Base-by-base conservation (phyloP, 768 basidiomycete genomes). In the Udeniomyces megalosporus region DNA sequence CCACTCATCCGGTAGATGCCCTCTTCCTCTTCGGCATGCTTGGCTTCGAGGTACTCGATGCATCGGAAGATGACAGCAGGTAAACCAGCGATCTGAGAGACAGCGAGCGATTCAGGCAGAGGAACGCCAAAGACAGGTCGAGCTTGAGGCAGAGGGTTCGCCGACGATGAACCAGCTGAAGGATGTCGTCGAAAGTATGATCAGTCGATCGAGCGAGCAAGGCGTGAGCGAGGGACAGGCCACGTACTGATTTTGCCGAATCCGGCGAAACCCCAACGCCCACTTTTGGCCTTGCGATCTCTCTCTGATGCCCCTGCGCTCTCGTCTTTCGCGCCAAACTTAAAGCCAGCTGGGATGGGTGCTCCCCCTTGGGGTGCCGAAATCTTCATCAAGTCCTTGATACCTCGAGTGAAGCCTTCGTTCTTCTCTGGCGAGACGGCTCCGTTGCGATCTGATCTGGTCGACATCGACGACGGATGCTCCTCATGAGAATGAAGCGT, bases 31-130 rank as follows among this genome's bases (percentile, higher is more conserved):
- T 96, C 88, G 24, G 95, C 93, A 72, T 87, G 81, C 77, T 92
- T 92, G 22, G 82, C 81, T 76, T 97, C 89, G 60, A 99, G 77
- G 75, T 93, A 99, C 70, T 95, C 84, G 67, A 99, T 92, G 42
- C 85, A 86, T 58, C 95, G 82, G 78, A 92, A 99, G 35, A 95
- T 84, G 68, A 96, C 85, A 7, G 93, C 88, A 3, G 95, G 95
- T 24, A 99, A 78, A 0, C 69, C 70, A 57, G 85, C 91, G 60
- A 96, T 88, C 70, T 88, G 81, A 20, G 88, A 85, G 28, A 97
- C 82, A 1, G 88, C 84, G 34, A 99, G 79, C 1, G 90, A 84
- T 62, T 96, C 91, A 62, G 86, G 82, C 47, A 99, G 73, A 7
- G 86, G 78, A 14, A 96, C 85, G 29, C 86, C 90, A 71, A 97